Evolutionary conservation across 1,284 basidiomycete genomes (phyloP), one percentile per base, ranked within the genome.

Genomic region (Singerocomus inundabilis): DNA sequence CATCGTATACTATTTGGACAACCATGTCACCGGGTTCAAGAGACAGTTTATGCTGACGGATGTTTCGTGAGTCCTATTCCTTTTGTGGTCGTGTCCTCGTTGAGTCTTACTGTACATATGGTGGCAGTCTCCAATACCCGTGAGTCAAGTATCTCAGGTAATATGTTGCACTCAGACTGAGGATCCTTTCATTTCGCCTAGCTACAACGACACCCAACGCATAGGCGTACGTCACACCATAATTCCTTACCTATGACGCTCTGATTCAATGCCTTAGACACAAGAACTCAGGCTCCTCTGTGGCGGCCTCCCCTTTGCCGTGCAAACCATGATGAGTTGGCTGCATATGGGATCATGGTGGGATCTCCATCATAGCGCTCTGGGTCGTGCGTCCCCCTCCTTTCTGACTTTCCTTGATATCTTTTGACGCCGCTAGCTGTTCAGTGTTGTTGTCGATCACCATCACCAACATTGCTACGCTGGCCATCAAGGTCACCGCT

Each of bases 21-120:
- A 81, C 53, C 67, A 75, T 7, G 70, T 81, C 3, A 61, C 74
- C 11, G 88, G 87, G 1, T 88, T 83, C 69, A 81, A 84, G 60
- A 71, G 88, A 36, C 78, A 85, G 36, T 89, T 89, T 66, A 84
- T 81, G 1, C 70, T 89, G 12, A 69, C 70, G 15, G 85, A 89
- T 58, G 75, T 74, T 5, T 80, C 82, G 63, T 81, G 51, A 52
- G 77, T 64, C 32, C 21, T 35, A 15, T 28, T 30, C n/a, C 1
- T 18, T 39, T 11, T 2, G 10, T 32, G 10, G 5, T 21, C 24
- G 3, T 2, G 2, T 40, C 16, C 5, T 45, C 13, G 13, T 32
- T 29, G 13, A n/a, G 5, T 6, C 32, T 46, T n/a, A n/a, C n/a
- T n/a, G n/a, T 31, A 64, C 28, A 11, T 24, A 15, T 16, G n/a